These are phyloP conservation scores for Arthrobotrys conoides DNA, from an alignment of 2,329 filamentous ascomycete species.

Conservation along the genomic window DNA sequence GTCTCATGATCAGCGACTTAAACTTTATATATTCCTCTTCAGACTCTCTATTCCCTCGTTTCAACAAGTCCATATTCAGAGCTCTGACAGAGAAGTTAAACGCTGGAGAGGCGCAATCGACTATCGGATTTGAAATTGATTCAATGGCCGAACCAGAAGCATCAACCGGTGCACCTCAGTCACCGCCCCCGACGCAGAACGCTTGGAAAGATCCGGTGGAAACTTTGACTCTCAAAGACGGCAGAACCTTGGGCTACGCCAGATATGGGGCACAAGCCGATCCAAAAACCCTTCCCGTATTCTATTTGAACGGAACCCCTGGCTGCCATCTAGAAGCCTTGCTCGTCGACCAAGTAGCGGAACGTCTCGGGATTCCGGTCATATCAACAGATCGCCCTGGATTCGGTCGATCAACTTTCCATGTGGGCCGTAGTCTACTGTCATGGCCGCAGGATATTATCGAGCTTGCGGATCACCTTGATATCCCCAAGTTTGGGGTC, in stretches of 20 bases:
- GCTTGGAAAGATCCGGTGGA: conserved; percentile 45
- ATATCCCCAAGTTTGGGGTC: conserved; percentile 39
- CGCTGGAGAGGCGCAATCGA: neutral
- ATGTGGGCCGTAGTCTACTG: conserved; percentile 61
- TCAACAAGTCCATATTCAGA: too few relatives aligned
- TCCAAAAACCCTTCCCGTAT: conserved; percentile 59
- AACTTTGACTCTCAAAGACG: conserved; percentile 64
- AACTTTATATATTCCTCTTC: too few relatives aligned
- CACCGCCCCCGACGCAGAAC: conserved; percentile 1
- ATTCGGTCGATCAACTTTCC: conserved; percentile 67
- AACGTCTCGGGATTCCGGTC: conserved; percentile 65
- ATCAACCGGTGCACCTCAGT: neutral
- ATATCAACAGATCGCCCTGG: conserved; percentile 69
- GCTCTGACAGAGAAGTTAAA: neutral
- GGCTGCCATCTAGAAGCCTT: conserved; percentile 67
- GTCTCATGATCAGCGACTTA: too few relatives aligned
- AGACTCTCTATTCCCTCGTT: too few relatives aligned
- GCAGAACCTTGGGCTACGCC: conserved; percentile 68
- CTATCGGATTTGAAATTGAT: neutral
- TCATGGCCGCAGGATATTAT: conserved; percentile 53
- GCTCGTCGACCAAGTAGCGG: conserved; percentile 64
- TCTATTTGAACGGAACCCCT: conserved; percentile 70
- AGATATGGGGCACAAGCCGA: conserved; percentile 66
- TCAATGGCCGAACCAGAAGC: conserved; percentile 29
- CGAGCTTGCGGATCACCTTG: conserved; percentile 47